Evolutionary conservation across 345 rosid genomes (phyloP).

Genomic region (Raphanus sativus): DNA sequence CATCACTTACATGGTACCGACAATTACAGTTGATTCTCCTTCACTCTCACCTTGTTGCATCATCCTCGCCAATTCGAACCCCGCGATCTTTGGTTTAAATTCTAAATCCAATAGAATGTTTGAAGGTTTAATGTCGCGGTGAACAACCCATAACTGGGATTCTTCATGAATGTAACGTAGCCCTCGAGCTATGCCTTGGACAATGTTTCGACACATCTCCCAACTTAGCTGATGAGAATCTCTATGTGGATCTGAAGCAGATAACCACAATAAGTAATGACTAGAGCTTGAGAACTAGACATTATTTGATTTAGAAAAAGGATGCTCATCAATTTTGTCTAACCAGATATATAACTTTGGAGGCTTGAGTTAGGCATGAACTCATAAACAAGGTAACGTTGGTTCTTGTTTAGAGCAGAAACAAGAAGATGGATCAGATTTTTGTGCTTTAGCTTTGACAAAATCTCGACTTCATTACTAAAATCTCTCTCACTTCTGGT

Average conservation of each 20-base stretch:
- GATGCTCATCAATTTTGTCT: background rate
- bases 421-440: slow-evolving; percentile 56
- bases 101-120: slow-evolving; percentile 28
- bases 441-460: slow-evolving; percentile 55
- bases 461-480: slow-evolving; percentile 38
- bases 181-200: slow-evolving; percentile 32
- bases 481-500: background rate
- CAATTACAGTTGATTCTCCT: background rate
- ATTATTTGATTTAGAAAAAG: background rate
- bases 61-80: slow-evolving; percentile 22
- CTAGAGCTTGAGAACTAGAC: background rate
- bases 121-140: slow-evolving; percentile 16
- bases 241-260: slow-evolving; percentile 8
- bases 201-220: slow-evolving; percentile 26
- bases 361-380: slow-evolving; percentile 59
- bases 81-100: slow-evolving; percentile 19
- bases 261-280: background rate
- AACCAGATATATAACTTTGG: slow-evolving; percentile 49
- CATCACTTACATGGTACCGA: slow-evolving; percentile 12
- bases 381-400: slow-evolving; percentile 53
- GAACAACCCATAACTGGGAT: slow-evolving; percentile 20
- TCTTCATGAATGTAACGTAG: slow-evolving; percentile 30
- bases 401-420: slow-evolving; percentile 46
- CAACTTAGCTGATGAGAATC: slow-evolving; percentile 26
- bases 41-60: slow-evolving; percentile 19